These are phyloP conservation scores for Phoma herbarum DNA, from an alignment of 2,329 filamentous ascomycete genomes.

Conservation along the genomic window DNA sequence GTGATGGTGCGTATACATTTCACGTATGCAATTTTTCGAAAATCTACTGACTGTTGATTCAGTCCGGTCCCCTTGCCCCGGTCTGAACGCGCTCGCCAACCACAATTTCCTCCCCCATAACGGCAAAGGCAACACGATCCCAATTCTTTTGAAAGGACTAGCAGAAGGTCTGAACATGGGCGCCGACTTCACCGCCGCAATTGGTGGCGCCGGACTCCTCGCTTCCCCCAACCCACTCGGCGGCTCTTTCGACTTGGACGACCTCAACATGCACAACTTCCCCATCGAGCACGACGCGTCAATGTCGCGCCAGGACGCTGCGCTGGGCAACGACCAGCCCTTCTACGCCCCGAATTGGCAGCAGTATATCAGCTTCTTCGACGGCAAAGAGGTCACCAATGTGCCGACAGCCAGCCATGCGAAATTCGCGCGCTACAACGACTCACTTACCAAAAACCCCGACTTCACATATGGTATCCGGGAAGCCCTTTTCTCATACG, in stretches of 20 bases:
- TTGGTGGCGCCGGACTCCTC: conserved; percentile 26
- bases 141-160: conserved; percentile 27
- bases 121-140: conserved; percentile 28
- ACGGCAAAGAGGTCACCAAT: conserved; percentile 20
- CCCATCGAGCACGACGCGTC: conserved; percentile 35
- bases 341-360: conserved; percentile 25
- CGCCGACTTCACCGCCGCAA: conserved; percentile 26
- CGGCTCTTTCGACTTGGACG: conserved; percentile 30
- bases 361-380: conserved; percentile 28
- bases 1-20: conserved; percentile 20
- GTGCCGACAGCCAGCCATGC: conserved; percentile 22
- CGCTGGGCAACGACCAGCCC: conserved; percentile 20
- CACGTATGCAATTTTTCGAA: neutral
- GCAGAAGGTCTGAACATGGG: conserved; percentile 30
- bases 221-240: conserved; percentile 25
- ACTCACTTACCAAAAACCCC: conserved; percentile 24
- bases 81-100: conserved; percentile 29
- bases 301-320: conserved; percentile 30
- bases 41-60: neutral
- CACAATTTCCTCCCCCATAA: conserved; percentile 30
- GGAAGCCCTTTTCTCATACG: conserved; percentile 26
- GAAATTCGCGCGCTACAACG: conserved; percentile 23
- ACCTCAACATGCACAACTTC: conserved; percentile 30
- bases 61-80: conserved; percentile 32
- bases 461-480: conserved; percentile 22